Conservation (phyloP, 345 rosid species). For the Kernera saxatilis region DNA sequence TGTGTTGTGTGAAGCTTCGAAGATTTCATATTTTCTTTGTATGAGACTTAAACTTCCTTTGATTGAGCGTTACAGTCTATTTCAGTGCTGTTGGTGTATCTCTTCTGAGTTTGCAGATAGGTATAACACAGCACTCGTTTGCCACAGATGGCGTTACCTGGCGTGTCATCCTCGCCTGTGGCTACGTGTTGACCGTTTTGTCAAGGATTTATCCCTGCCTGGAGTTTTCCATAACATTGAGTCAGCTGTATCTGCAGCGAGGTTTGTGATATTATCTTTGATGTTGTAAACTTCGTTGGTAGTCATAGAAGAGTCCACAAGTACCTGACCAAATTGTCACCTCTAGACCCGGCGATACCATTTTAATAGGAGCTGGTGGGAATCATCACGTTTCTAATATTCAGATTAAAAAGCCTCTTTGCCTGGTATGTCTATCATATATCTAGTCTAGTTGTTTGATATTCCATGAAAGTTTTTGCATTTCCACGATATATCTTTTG, state of each 20-base stretch:
- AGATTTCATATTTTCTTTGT: background rate
- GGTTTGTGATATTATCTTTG: slow-evolving; percentile 45
- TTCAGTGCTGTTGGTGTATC: slow-evolving; percentile 36
- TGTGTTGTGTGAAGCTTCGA: background rate
- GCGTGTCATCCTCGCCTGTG: slow-evolving; percentile 96
- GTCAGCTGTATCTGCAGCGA: slow-evolving; percentile 83
- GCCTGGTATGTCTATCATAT: slow-evolving; percentile 66
- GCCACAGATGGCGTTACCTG: slow-evolving; percentile 96
- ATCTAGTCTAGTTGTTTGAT: background rate
- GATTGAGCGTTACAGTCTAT: background rate
- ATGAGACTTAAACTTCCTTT: background rate
- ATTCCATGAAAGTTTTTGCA: background rate
- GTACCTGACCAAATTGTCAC: slow-evolving; percentile 23
- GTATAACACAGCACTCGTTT: slow-evolving; percentile 98
- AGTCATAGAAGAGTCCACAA: background rate
- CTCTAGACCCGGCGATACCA: slow-evolving; percentile 88
- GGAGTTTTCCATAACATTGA: slow-evolving; percentile 74
- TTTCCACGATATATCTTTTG: background rate
- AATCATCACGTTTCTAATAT: slow-evolving; percentile 68
- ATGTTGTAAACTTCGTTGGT: background rate
- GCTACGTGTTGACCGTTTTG: slow-evolving; percentile 83
- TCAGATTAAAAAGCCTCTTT: slow-evolving; percentile 82
- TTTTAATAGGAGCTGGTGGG: slow-evolving; percentile 84
- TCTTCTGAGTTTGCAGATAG: slow-evolving; percentile 91
- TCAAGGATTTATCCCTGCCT: slow-evolving; percentile 49